Evolutionary conservation across 305 asterid species (phyloP).

Genomic region (Caryopteris hybrid): DNA sequence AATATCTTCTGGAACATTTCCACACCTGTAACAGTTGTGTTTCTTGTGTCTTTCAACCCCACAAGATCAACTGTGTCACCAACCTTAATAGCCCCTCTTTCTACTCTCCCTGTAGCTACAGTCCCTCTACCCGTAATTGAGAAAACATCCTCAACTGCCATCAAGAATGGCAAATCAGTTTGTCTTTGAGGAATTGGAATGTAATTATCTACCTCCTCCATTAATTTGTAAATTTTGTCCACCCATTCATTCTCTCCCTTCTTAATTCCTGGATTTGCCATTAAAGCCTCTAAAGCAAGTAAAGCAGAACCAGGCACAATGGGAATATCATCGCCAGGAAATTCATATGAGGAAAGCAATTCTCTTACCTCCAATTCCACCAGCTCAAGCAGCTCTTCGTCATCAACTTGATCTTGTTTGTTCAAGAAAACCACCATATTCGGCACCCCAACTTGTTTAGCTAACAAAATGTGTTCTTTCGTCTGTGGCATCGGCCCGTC

Average conservation of each 20-base stretch:
- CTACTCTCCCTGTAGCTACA: constrained; percentile 65
- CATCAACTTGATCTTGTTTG: constrained; percentile 71
- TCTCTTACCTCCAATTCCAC: constrained; percentile 75
- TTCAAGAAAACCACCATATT: constrained; percentile 68
- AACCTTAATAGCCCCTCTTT: constrained; percentile 51
- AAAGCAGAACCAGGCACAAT: constrained; percentile 60
- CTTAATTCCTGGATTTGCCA: constrained; percentile 46
- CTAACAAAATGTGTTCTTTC: constrained; percentile 64
- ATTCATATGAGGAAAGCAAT: constrained; percentile 49
- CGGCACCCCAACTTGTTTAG: constrained; percentile 68
- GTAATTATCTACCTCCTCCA: constrained; percentile 62
- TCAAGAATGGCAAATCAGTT: constrained; percentile 55
- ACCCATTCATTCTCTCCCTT: constrained; percentile 63
- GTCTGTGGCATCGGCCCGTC: constrained; percentile 92
- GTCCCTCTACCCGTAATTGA: constrained; percentile 71
- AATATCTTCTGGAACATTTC: constrained; percentile 70
- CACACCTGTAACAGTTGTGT: constrained; percentile 57
- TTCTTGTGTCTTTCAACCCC: constrained; percentile 54
- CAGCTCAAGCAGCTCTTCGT: constrained; percentile 60
- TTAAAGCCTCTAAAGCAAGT: constrained; percentile 59
- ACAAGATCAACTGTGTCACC: constrained; percentile 59
- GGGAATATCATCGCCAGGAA: constrained; percentile 63
- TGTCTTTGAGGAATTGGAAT: constrained; percentile 62
- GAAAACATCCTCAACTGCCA: constrained; percentile 68
- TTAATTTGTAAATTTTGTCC: constrained; percentile 53